phyloP scores from a whole-genome alignment of 129 eudicot species.

The Helianthus tuberosus region DNA sequence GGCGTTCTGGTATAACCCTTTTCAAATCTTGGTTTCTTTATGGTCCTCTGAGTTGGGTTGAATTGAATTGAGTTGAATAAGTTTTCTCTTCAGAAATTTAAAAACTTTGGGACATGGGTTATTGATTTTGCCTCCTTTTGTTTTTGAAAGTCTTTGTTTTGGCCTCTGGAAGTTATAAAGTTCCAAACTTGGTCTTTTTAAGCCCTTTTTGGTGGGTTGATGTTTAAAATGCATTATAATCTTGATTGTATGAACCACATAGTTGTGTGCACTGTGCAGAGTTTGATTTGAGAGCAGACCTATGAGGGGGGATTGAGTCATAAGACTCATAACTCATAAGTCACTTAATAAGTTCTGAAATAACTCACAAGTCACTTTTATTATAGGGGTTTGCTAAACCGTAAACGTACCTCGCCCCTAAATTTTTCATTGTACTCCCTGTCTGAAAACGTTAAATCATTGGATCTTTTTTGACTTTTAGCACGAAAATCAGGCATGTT shows the following conservation, averaged over 20 bases:
- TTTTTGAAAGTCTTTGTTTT: no score
- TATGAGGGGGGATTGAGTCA: no score
- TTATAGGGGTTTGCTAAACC: no score
- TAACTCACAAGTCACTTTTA: no score
- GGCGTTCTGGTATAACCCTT: not conserved
- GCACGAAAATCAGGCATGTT: no score
- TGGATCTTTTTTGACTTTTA: no score
- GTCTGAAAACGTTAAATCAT: no score
- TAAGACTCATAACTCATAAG: no score
- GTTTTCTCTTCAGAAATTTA: not conserved
- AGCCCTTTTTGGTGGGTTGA: not conserved
- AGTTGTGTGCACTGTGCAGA: not conserved
- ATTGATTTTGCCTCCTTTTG: no score
- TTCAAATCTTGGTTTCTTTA: not conserved
- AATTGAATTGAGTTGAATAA: not conserved
- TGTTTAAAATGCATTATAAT: not conserved
- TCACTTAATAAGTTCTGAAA: no score
- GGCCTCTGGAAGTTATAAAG: slow-evolving; percentile 22
- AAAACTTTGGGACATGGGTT: not conserved
- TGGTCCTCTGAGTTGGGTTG: not conserved
- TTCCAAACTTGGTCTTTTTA: slow-evolving; percentile 3
- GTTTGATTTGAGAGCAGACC: not conserved
- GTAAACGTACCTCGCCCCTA: no score
- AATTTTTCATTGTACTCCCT: no score
- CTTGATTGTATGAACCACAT: not conserved